phyloP scores from a whole-genome alignment of 768 basidiomycete species.

The Mycena filopes region DNA sequence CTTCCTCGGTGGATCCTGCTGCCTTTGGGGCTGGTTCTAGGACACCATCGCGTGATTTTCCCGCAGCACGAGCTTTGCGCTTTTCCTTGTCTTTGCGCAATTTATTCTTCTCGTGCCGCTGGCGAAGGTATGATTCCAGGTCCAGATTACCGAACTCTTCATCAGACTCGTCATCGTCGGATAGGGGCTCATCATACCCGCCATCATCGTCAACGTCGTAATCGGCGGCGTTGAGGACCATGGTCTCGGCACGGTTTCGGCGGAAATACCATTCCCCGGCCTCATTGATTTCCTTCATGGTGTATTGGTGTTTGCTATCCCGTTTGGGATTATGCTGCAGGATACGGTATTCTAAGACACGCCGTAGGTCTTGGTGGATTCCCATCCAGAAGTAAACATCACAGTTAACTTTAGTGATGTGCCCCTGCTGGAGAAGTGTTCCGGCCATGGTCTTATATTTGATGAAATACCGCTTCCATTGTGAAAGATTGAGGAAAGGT shows the following conservation, averaged over 20 bases:
- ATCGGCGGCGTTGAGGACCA: slow-evolving; percentile 6
- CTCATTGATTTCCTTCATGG: not conserved
- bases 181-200: not conserved
- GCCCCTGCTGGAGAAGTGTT: not conserved
- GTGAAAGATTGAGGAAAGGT: not conserved
- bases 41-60: too few relatives aligned
- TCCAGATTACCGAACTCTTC: slow-evolving; percentile 2
- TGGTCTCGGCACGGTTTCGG: not conserved
- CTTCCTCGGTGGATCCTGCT: slow-evolving; percentile 7
- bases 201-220: slow-evolving; percentile 3
- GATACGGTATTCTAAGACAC: not conserved
- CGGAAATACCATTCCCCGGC: too few relatives aligned
- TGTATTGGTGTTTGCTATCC: not conserved
- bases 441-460: slow-evolving; percentile 23
- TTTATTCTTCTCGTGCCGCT: not conserved
- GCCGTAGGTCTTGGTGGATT: not conserved
- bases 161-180: not conserved
- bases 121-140: slow-evolving; percentile 7
- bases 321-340: too few relatives aligned
- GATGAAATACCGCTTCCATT: slow-evolving; percentile 18
- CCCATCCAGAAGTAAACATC: slow-evolving; percentile 23
- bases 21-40: not conserved
- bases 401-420: slow-evolving; percentile 1
- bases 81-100: slow-evolving; percentile 6
- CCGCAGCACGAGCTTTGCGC: not conserved